Base-by-base conservation (phyloP, 371 early-diverging fungal genomes). In the Rhizopus delemar region DNA sequence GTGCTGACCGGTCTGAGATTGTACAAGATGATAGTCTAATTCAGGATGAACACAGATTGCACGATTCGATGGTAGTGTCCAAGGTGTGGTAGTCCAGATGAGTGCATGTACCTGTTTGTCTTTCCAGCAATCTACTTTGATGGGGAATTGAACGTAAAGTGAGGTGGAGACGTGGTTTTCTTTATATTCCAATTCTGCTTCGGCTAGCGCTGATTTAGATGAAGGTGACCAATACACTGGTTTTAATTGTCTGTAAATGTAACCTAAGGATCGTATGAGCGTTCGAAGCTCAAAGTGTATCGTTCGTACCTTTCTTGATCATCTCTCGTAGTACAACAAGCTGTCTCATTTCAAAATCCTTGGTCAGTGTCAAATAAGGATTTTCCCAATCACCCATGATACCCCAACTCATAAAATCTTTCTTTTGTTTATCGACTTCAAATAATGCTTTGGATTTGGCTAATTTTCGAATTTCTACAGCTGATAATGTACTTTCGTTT, bases 51-150 rank as follows among this genome's bases (percentile, higher is more conserved):
- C 89, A 3, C 89, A 83, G 33, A 95, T 82, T 6, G 92, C 96
- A 69, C 80, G 74, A 71, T 97, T 96, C 22, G 96, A 88, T 0
- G 96, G 95, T 5, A 97, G 69, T 2, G 97, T 96, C 96, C 96
- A 97, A 0, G 98, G 97, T 0, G 98, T 98, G 0, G 98, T 98
- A 1, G 97, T 97, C 97, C 97, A 98, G 8, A 93, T 86, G 7
- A 95, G 70, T 5, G 90, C 83, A 51, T 77, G 62, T 2, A 88
- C 3, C 1, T 66, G 34, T 6, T 62, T 51, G 4, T 41, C 41
- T 35, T 60, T 60, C 74, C 70, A 74, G 8, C 43, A 5, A 43
- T 43, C 39, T 63, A 66, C 33, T 68, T 36, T 62, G 8, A 88
- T 49, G 6, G 80, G 75, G 54, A 88, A 86, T 11, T 78, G 83